phyloP scores from a whole-genome alignment of 2,329 filamentous ascomycete species.

The Colletotrichum chrysophilum region DNA sequence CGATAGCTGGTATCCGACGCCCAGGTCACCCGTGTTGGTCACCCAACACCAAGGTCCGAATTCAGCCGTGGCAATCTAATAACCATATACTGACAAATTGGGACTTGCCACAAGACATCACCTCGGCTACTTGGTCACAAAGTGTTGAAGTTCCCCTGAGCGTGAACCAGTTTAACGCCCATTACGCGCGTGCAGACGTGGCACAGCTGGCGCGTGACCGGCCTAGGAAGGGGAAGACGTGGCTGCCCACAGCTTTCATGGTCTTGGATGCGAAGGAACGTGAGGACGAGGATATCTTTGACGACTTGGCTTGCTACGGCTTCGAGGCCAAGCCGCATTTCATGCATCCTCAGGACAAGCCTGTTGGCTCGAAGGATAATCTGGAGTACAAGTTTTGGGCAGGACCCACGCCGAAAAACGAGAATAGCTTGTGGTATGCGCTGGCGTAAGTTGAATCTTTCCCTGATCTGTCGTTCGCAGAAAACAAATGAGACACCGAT shows the following conservation, averaged over 20 bases:
- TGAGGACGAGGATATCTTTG: background rate
- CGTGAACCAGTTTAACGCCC: background rate
- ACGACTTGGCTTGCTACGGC: background rate
- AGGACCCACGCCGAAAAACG: background rate
- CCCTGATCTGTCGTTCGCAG: background rate
- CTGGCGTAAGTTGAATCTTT: background rate
- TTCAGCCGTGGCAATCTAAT: background rate
- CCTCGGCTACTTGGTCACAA: background rate
- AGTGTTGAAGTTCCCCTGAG: background rate
- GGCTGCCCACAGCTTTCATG: background rate
- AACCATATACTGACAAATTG: background rate
- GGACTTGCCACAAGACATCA: background rate
- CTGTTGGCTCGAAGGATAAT: background rate
- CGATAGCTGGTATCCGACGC: background rate
- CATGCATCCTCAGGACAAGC: background rate
- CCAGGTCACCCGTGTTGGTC: background rate
- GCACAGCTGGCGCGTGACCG: background rate
- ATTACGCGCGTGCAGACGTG: background rate
- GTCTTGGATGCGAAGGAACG: background rate
- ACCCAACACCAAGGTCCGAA: background rate
- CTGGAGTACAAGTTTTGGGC: background rate
- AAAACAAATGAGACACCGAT: background rate
- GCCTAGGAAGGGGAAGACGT: background rate
- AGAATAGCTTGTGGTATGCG: conserved; percentile 8
- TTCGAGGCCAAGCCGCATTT: background rate